These are phyloP conservation scores for Eimeria praecox DNA, from an alignment of 169 alveolate species.

Conservation along the genomic window DNA sequence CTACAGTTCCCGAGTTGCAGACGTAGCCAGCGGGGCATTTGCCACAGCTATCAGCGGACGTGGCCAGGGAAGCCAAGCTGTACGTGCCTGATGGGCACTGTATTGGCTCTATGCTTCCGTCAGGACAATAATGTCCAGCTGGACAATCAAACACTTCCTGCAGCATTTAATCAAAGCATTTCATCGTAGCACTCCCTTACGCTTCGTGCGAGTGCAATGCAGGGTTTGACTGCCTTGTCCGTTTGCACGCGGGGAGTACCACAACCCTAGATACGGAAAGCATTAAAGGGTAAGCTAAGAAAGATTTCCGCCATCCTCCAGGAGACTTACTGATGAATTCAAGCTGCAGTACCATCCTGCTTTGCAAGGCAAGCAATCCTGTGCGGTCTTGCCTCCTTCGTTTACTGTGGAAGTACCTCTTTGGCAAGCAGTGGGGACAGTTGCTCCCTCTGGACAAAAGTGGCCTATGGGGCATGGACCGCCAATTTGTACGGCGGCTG, in stretches of 20 bases:
- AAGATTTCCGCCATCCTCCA: not conserved
- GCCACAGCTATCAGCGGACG: conserved; percentile 36
- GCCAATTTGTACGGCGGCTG: conserved; percentile 73
- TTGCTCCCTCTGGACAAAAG: conserved; percentile 85
- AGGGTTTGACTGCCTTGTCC: not conserved
- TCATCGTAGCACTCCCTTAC: not conserved
- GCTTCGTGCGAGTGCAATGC: not conserved
- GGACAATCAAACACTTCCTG: conserved; percentile 79
- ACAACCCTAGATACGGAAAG: not conserved
- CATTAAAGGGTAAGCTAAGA: not conserved
- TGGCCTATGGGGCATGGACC: conserved; percentile 87
- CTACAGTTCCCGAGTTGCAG: conserved; percentile 27
- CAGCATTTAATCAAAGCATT: not conserved
- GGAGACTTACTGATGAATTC: conserved; percentile 45
- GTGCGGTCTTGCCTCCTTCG: conserved; percentile 52
- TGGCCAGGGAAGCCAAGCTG: not conserved
- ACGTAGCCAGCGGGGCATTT: conserved; percentile 78
- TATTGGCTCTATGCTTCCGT: conserved; percentile 49
- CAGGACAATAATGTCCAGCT: conserved; percentile 68
- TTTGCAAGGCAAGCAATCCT: conserved; percentile 52
- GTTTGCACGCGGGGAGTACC: not conserved
- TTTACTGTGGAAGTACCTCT: conserved; percentile 54
- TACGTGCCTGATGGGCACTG: conserved; percentile 67
- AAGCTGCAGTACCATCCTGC: conserved; percentile 73
- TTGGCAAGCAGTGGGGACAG: conserved; percentile 71